These are phyloP conservation scores for Salix koriyanagi DNA, from an alignment of 345 rosid species.

Conservation along the genomic window DNA sequence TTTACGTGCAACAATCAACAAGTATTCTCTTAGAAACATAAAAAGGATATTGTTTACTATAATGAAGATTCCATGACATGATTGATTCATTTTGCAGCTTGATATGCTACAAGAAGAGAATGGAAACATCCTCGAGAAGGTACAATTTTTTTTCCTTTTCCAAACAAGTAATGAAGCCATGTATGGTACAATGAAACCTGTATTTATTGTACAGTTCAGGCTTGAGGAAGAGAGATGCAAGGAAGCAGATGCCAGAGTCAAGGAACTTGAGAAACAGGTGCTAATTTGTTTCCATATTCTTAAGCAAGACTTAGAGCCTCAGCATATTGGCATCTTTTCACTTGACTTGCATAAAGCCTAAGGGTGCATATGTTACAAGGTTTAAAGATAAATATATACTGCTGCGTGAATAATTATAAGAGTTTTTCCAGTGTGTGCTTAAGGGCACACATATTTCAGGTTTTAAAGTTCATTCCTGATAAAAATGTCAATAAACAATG, in stretches of 20 bases:
- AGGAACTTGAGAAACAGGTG: conserved; percentile 34
- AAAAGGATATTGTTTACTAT: conserved; percentile 10
- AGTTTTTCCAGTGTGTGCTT: neutral
- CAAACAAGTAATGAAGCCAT: neutral
- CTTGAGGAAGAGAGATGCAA: conserved; percentile 30
- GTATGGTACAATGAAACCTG: neutral
- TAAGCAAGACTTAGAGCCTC: neutral
- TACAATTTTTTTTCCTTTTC: neutral
- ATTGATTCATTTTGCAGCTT: conserved; percentile 43
- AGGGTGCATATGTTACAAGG: neutral
- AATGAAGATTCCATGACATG: neutral
- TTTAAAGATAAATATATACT: neutral
- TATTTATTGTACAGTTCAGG: conserved; percentile 22
- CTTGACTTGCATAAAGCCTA: neutral
- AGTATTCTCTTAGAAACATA: neutral
- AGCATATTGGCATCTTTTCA: neutral
- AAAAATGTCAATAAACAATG: neutral
- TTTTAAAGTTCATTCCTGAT: neutral
- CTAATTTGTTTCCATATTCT: neutral
- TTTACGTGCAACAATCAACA: neutral
- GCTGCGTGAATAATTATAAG: neutral
- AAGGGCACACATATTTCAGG: neutral
- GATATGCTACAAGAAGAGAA: conserved; percentile 80
- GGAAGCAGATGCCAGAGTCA: conserved; percentile 30
- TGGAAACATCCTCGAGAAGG: conserved; percentile 26